Percentiles rank a stretch among this genome's conserved stretches.
These are phyloP conservation scores for Aspergillus novofumigatus DNA, from an alignment of 2,329 filamentous ascomycete genomes.

Conservation along the genomic window DNA sequence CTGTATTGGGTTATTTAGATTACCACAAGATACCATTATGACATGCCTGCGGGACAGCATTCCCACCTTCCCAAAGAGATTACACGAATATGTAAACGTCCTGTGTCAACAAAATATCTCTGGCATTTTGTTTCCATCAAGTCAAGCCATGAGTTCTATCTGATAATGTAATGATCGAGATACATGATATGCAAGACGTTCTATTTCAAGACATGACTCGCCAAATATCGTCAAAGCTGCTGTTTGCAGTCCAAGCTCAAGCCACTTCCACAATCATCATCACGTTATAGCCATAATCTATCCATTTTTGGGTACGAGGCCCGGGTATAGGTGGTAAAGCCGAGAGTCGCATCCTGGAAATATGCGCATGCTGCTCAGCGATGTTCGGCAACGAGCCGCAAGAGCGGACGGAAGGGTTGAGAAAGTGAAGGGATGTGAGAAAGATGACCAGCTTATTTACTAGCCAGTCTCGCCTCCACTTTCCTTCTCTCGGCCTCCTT, in stretches of 20 bases:
- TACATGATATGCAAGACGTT: not conserved
- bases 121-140: not conserved
- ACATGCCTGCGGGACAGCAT: not conserved
- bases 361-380: not conserved
- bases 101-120: not conserved
- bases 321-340: not conserved
- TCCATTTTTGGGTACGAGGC: slow-evolving; percentile 9
- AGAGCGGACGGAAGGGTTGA: not conserved
- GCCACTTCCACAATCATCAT: not conserved
- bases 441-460: slow-evolving; percentile 15
- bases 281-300: not conserved
- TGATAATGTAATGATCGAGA: not conserved
- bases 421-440: not conserved
- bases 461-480: slow-evolving; percentile 64
- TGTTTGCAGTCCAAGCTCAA: not conserved
- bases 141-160: not conserved
- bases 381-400: not conserved
- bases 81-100: not conserved
- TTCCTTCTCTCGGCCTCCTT: slow-evolving; percentile 64
- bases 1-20: slow-evolving; percentile 23
- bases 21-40: slow-evolving; percentile 18
- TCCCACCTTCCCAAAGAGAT: not conserved
- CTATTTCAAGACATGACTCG: not conserved
- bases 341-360: not conserved
- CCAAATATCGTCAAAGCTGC: not conserved